Conservation (phyloP, 164 flowering plant genomes). For the Magnolia changhungtana region DNA sequence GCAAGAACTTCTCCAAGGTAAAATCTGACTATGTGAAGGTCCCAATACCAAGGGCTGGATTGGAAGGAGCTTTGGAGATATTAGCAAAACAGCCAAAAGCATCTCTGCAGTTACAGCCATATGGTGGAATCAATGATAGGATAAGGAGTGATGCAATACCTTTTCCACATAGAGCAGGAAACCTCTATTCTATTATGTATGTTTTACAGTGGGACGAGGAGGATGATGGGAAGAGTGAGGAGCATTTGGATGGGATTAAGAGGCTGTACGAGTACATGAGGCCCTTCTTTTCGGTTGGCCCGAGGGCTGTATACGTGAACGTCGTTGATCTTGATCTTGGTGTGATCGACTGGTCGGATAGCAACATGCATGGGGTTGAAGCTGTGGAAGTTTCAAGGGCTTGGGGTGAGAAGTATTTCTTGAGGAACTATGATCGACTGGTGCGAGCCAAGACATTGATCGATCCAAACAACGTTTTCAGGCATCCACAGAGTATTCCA, state of each 20-base stretch:
- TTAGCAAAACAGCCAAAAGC: background rate
- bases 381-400: constrained; percentile 3
- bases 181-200: constrained; percentile 13
- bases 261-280: constrained; percentile 9
- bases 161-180: constrained; percentile 22
- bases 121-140: constrained; percentile 23
- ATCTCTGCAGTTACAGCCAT: constrained; percentile 12
- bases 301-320: constrained; percentile 14
- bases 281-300: constrained; percentile 3
- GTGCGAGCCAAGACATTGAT: constrained; percentile 9
- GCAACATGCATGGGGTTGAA: background rate
- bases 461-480: constrained; percentile 14
- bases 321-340: constrained; percentile 13
- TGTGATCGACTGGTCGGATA: background rate
- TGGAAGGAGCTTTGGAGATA: constrained; percentile 1
- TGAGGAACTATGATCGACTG: too few species aligned
- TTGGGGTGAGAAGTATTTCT: constrained; percentile 16
- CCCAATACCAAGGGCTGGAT: constrained; percentile 10
- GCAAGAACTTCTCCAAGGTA: background rate
- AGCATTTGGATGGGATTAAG: constrained; percentile 1
- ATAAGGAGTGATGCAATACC: constrained; percentile 14
- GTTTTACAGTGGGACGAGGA: constrained; percentile 8
- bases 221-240: background rate
- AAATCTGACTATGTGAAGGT: constrained; percentile 6
- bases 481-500: constrained; percentile 15